Conservation (phyloP, 2,329 filamentous ascomycete species). For the Stachybotrys chlorohalonatus region DNA sequence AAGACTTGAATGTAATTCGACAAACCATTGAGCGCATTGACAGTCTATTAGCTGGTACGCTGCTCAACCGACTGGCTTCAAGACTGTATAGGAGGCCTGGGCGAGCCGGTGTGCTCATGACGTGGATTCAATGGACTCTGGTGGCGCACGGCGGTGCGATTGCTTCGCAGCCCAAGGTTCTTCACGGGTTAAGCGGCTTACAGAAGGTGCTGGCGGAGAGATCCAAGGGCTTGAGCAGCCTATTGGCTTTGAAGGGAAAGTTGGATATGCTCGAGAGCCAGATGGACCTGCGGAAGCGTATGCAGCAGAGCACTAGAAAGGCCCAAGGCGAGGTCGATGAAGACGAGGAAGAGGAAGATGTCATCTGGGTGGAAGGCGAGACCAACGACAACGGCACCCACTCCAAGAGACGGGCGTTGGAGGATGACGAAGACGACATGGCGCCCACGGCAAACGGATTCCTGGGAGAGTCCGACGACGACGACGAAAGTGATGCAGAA, state of each 20-base stretch:
- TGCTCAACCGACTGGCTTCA: constrained; percentile 79
- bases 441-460: constrained; percentile 45
- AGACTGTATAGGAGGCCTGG: constrained; percentile 81
- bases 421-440: constrained; percentile 51
- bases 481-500: constrained; percentile 30
- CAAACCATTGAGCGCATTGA: constrained; percentile 87
- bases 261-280: constrained; percentile 90
- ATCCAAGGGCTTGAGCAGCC: constrained; percentile 68
- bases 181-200: constrained; percentile 67
- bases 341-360: constrained; percentile 56
- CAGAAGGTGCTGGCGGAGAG: constrained; percentile 84
- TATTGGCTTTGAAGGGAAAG: constrained; percentile 88
- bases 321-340: constrained; percentile 35
- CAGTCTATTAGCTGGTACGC: constrained; percentile 66
- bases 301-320: constrained; percentile 46
- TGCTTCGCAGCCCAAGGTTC: constrained; percentile 74
- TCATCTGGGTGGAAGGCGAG: constrained; percentile 83
- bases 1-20: constrained; percentile 67
- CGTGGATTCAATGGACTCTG: constrained; percentile 94
- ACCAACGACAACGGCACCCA: constrained; percentile 42
- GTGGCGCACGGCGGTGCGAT: constrained; percentile 87
- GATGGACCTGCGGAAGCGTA: constrained; percentile 66
- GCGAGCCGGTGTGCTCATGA: constrained; percentile 80
- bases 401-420: constrained; percentile 29
- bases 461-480: constrained; percentile 51